Percentiles rank a stretch among this genome's conserved stretches.
Conservation (phyloP, 805 yeast species). For the Dipodascopsis uninucleata region DNA sequence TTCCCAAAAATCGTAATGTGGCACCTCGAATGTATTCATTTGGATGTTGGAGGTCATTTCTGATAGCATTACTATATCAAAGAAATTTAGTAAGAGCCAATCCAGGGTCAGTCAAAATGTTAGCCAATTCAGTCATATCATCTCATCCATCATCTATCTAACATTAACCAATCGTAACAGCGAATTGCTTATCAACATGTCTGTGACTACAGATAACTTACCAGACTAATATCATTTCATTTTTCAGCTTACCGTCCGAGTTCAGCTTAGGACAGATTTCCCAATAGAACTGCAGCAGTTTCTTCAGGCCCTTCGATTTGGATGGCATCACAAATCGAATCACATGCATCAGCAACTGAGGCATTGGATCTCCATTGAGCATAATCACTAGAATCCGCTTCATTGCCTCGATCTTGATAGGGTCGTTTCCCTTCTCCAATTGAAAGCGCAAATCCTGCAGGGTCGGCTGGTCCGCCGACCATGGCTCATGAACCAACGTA, state of each 20-base stretch:
- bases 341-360: conserved; percentile 91
- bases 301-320: conserved; percentile 82
- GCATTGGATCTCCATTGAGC: conserved; percentile 89
- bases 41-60: conserved; percentile 96
- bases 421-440: conserved; percentile 87
- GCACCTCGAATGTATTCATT: conserved; percentile 96
- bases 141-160: no score
- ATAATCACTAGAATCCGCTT: conserved; percentile 77
- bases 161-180: no score
- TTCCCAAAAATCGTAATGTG: conserved; percentile 85
- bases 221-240: conserved; percentile 97
- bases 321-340: conserved; percentile 98
- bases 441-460: conserved; percentile 69
- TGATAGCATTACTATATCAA: conserved; percentile 72
- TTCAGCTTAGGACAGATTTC: conserved; percentile 94
- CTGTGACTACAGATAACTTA: no score
- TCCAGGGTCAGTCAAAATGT: no score
- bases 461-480: conserved; percentile 42
- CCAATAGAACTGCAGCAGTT: conserved; percentile 92
- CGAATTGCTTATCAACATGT: no score
- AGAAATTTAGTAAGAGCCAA: neutral
- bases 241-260: conserved; percentile 84
- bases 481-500: conserved; percentile 27
- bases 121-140: neutral
- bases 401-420: conserved; percentile 84